These are phyloP conservation scores for Ochetophila trinervis DNA, from an alignment of 306 rosid species.

Conservation along the genomic window DNA sequence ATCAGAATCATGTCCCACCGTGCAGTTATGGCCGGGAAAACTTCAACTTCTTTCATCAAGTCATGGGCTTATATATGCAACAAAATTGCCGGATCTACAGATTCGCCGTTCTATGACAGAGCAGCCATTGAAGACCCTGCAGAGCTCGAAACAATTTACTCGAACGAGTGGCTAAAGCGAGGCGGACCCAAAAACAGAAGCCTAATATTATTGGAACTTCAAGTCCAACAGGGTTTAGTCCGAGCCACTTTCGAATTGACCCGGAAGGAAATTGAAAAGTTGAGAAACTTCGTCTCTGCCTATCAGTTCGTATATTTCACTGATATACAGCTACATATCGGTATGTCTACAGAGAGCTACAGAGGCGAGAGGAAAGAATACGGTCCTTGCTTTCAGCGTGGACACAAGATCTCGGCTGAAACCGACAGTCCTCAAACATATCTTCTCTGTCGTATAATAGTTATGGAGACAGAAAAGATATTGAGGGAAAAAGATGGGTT, in stretches of 20 bases:
- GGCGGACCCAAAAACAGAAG: conserved; percentile 14
- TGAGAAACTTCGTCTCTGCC: too few species aligned
- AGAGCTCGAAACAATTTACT: neutral
- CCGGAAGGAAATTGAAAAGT: too few species aligned
- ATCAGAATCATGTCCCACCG: conserved; percentile 46
- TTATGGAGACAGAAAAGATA: conserved; percentile 1
- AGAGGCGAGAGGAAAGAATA: neutral
- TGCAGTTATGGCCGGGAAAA: conserved; percentile 47
- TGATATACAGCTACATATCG: too few species aligned
- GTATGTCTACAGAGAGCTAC: too few species aligned
- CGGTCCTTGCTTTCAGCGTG: neutral
- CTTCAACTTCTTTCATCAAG: conserved; percentile 42
- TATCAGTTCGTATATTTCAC: too few species aligned
- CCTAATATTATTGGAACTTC: neutral
- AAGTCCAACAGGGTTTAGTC: neutral
- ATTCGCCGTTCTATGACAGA: conserved; percentile 26
- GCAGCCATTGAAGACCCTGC: conserved; percentile 24
- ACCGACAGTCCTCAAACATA: conserved; percentile 15
- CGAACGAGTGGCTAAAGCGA: conserved; percentile 6
- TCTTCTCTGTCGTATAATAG: neutral
- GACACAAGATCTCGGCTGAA: conserved; percentile 13
- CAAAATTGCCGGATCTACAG: too few species aligned
- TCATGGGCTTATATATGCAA: conserved; percentile 49
- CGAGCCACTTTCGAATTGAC: conserved; percentile 15
- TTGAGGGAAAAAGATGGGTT: too few species aligned